A percentile compares a stretch with the other conserved stretches of the same genome.
phyloP scores from a whole-genome alignment of 148 eudicot species.

The Camellia lanceoleosa region DNA sequence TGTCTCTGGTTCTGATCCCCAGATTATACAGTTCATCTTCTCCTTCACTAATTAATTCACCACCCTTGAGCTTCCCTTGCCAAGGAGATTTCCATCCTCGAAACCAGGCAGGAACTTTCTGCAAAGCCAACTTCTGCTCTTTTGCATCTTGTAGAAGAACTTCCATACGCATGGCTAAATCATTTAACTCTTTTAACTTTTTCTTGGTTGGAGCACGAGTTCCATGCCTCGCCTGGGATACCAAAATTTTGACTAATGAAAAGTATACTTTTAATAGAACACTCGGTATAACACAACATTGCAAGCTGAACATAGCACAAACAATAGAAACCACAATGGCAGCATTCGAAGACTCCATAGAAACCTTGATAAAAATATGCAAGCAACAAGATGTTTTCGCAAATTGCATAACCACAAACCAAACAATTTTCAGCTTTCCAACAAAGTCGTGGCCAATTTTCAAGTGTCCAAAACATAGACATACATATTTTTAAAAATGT shows the following conservation, averaged over 20 bases:
- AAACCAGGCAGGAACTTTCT: slow-evolving; percentile 79
- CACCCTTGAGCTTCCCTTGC: slow-evolving; percentile 79
- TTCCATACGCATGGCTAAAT: slow-evolving; percentile 50
- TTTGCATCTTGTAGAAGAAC: slow-evolving; percentile 52
- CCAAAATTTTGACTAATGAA: slow-evolving; percentile 10
- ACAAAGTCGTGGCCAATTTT: not conserved
- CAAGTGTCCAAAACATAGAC: not conserved
- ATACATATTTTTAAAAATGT: not conserved
- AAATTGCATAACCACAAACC: not conserved
- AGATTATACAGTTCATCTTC: slow-evolving; percentile 85
- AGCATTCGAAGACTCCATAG: not conserved
- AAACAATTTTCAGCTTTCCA: not conserved
- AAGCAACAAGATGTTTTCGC: not conserved
- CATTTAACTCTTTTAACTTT: slow-evolving; percentile 60
- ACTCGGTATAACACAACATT: not conserved
- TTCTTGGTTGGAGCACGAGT: slow-evolving; percentile 97
- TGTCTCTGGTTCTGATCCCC: slow-evolving; percentile 68
- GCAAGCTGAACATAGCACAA: not conserved
- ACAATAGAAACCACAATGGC: not conserved
- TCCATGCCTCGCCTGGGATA: slow-evolving; percentile 88
- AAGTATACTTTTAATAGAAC: not conserved
- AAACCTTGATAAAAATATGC: not conserved
- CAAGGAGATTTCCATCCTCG: slow-evolving; percentile 90
- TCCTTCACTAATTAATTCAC: slow-evolving; percentile 74
- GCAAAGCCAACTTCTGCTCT: slow-evolving; percentile 46